Conservation (phyloP, 441 rosid species). For the Macaranga tanarius region DNA sequence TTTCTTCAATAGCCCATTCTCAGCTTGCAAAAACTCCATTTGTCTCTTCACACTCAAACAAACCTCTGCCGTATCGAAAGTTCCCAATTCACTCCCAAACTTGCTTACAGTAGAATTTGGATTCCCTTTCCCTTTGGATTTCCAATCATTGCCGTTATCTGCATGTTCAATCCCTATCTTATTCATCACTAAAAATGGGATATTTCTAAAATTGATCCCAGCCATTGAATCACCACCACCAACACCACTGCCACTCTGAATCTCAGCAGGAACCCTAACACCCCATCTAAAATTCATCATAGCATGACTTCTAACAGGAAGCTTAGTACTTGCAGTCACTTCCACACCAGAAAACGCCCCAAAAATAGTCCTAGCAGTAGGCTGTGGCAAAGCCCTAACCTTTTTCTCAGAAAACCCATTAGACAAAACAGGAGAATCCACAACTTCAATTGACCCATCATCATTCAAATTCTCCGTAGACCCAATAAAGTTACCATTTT, state of each 20-base stretch:
- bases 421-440: conserved; percentile 44
- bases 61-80: conserved; percentile 46
- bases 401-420: conserved; percentile 36
- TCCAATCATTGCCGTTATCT: conserved; percentile 34
- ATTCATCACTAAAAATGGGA: conserved; percentile 78
- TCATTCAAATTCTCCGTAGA: conserved; percentile 26
- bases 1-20: conserved; percentile 56
- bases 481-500: conserved; percentile 5
- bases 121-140: conserved; percentile 1
- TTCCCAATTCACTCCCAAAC: conserved; percentile 24
- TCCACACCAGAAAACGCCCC: conserved; percentile 59
- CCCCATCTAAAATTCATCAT: conserved; percentile 83
- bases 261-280: conserved; percentile 68
- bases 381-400: conserved; percentile 38
- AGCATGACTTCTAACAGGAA: conserved; percentile 63
- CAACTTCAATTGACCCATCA: conserved; percentile 60
- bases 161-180: conserved; percentile 82
- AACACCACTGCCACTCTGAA: conserved; percentile 32
- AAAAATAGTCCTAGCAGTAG: conserved; percentile 42
- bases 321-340: conserved; percentile 57
- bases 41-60: conserved; percentile 52
- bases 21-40: conserved; percentile 57
- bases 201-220: conserved; percentile 51
- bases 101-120: conserved; percentile 8
- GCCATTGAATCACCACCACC: conserved; percentile 37